Percentiles rank a stretch among this genome's conserved stretches.
phyloP scores from a whole-genome alignment of 305 asterid genomes.

The Fraxinus sp. region DNA sequence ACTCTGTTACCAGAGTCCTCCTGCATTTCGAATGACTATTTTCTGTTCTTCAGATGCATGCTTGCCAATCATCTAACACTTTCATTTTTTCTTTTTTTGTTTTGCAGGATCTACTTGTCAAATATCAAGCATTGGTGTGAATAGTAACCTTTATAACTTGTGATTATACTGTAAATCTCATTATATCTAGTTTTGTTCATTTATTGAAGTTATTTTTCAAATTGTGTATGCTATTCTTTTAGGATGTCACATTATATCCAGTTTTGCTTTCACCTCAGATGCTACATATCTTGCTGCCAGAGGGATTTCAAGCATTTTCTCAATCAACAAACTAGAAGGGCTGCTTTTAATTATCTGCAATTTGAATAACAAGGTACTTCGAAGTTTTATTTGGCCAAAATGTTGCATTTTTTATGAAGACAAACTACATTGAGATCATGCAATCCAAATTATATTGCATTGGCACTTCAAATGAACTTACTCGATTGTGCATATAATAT shows the following conservation, averaged over 20 bases:
- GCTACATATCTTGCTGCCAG: constrained; percentile 39
- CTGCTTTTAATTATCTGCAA: constrained; percentile 65
- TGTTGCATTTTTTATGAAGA: constrained; percentile 13
- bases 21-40: neutral
- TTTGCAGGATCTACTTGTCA: constrained; percentile 44
- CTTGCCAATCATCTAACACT: constrained; percentile 21
- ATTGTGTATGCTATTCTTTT: constrained; percentile 22
- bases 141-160: constrained; percentile 23
- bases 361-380: constrained; percentile 62
- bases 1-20: neutral
- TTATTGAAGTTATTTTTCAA: constrained; percentile 19
- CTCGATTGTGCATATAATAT: neutral
- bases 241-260: constrained; percentile 20
- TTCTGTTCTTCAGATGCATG: constrained; percentile 21
- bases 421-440: neutral
- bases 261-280: constrained; percentile 47
- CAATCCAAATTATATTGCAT: neutral
- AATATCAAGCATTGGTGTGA: constrained; percentile 42
- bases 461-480: constrained; percentile 7
- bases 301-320: constrained; percentile 39
- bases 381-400: constrained; percentile 17
- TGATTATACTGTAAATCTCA: constrained; percentile 14
- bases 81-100: neutral
- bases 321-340: constrained; percentile 67
- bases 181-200: neutral